A percentile compares a stretch with the other conserved stretches of the same genome.
phyloP scores from a whole-genome alignment of 495 filamentous ascomycete species.

The Xylaria nigripes region DNA sequence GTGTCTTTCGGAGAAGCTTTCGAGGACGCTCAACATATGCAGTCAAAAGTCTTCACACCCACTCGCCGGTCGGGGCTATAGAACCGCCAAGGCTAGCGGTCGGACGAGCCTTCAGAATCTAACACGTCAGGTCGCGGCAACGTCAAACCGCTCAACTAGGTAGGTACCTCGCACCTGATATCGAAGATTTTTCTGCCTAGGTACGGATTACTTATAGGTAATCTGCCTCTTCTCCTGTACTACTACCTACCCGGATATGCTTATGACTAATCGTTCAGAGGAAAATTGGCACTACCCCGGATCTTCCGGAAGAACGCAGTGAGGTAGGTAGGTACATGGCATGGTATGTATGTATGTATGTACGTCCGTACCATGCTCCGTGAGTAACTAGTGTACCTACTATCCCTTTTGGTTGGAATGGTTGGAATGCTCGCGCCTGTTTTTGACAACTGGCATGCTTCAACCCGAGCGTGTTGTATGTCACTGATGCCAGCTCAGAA shows the following conservation, averaged over 20 bases:
- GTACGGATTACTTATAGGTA: no score
- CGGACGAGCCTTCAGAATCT: not conserved
- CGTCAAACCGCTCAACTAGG: not conserved
- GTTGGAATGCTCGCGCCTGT: conserved; percentile 1
- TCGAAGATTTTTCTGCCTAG: no score
- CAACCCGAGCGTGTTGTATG: not conserved
- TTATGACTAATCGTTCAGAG: no score
- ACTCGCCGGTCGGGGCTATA: conserved; percentile 1
- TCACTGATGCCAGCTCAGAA: conserved; percentile 7
- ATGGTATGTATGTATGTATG: no score
- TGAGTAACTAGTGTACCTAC: no score
- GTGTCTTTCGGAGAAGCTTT: conserved; percentile 25
- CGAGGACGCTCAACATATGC: conserved; percentile 6
- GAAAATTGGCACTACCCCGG: not conserved
- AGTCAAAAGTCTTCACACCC: conserved; percentile 10
- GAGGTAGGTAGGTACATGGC: no score
- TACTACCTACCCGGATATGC: no score
- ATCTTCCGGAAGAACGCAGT: not conserved
- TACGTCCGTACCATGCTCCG: no score
- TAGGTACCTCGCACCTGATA: no score
- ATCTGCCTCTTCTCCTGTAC: no score
- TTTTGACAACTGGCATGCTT: conserved; percentile 4
- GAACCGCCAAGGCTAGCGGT: conserved; percentile 1
- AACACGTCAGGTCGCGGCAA: conserved; percentile 8
- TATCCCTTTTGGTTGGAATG: no score